phyloP scores from a whole-genome alignment of 345 rosid genomes.

The Aquilaria yunnanensis region DNA sequence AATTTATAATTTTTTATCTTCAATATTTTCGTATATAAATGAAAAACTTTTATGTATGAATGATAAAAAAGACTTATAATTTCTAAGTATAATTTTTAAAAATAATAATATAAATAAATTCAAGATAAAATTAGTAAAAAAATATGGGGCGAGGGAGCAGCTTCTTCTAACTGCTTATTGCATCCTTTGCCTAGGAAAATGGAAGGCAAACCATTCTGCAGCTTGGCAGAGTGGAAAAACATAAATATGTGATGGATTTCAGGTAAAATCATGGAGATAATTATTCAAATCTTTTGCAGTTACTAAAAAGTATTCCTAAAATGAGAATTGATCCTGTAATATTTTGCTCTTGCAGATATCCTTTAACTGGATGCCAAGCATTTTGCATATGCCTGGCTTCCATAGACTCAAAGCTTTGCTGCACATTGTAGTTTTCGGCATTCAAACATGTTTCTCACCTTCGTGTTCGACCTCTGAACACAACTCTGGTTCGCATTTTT shows the following conservation, averaged over 20 bases:
- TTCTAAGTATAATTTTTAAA: too few relatives aligned
- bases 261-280: slow-evolving; percentile 35
- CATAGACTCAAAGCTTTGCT: slow-evolving; percentile 84
- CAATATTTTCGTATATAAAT: too few relatives aligned
- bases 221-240: slow-evolving; percentile 73
- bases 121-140: too few relatives aligned
- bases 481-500: neutral
- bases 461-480: slow-evolving; percentile 53
- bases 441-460: neutral
- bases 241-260: slow-evolving; percentile 76
- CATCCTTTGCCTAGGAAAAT: slow-evolving; percentile 31
- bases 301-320: too few relatives aligned
- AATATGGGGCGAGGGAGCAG: too few relatives aligned
- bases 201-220: slow-evolving; percentile 76
- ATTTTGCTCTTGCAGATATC: slow-evolving; percentile 47
- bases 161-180: neutral
- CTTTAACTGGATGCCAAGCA: slow-evolving; percentile 78
- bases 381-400: slow-evolving; percentile 89
- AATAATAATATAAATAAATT: too few relatives aligned
- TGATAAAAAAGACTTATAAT: too few relatives aligned
- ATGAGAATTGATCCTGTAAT: too few relatives aligned
- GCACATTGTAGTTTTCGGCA: slow-evolving; percentile 40
- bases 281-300: too few relatives aligned
- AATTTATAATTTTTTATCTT: too few relatives aligned
- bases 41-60: too few relatives aligned